Conservation (phyloP, 768 basidiomycete species). For the Paxillus rubicundulus region DNA sequence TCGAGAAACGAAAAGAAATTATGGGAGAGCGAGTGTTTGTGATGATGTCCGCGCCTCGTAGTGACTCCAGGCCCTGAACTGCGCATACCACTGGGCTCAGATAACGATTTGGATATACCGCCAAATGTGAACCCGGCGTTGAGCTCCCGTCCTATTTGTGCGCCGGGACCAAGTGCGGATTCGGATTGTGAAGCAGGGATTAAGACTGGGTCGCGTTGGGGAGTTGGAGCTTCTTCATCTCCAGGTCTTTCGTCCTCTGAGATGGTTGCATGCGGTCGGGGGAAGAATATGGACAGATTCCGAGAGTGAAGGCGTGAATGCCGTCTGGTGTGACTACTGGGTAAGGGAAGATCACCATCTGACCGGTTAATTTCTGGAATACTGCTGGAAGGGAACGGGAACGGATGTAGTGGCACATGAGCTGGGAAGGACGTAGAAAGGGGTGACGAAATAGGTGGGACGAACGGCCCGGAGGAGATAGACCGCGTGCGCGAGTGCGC, state of each 20-base stretch:
- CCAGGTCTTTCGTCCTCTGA: constrained; percentile 58
- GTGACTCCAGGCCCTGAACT: constrained; percentile 24
- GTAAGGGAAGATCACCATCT: constrained; percentile 8
- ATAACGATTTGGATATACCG: constrained; percentile 37
- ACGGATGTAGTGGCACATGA: constrained; percentile 23
- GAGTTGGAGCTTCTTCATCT: constrained; percentile 48
- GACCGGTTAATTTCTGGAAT: constrained; percentile 18
- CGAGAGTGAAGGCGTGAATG: constrained; percentile 84
- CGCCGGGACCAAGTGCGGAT: constrained; percentile 14
- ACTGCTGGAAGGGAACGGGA: constrained; percentile 19
- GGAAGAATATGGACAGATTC: constrained; percentile 91
- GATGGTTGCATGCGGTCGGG: constrained; percentile 62
- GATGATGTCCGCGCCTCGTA: constrained; percentile 69
- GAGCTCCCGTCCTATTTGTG: constrained; percentile 40
- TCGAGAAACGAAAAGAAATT: constrained; percentile 96
- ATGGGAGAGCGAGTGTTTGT: constrained; percentile 92
- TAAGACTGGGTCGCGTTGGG: constrained; percentile 41
- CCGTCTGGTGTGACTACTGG: constrained; percentile 31
- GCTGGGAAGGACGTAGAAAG: constrained; percentile 26
- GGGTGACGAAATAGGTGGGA: constrained; percentile 27
- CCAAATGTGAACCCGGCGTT: constrained; percentile 65
- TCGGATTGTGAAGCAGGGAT: constrained; percentile 42
- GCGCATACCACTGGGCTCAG: constrained; percentile 16
- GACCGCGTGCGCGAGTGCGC: constrained; percentile 32
- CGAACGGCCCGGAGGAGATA: constrained; percentile 32